Percentiles rank a stretch among this genome's conserved stretches.
These are phyloP conservation scores for Fomitopsis betulina DNA, from an alignment of 1,284 basidiomycete genomes.

Conservation along the genomic window DNA sequence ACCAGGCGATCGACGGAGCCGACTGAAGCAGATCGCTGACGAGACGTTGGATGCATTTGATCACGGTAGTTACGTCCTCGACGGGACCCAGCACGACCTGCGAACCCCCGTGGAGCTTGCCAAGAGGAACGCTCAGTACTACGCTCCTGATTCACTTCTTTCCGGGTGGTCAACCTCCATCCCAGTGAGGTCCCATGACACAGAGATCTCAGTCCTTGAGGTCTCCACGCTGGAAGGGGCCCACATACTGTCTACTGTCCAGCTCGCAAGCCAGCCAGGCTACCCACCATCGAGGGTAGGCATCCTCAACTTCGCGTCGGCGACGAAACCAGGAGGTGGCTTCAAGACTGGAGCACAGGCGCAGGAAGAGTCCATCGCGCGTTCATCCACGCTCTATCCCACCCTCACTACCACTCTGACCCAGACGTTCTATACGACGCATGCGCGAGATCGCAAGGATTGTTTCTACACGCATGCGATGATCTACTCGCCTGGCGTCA, in stretches of 20 bases:
- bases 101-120: constrained; percentile 27
- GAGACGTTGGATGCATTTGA: constrained; percentile 29
- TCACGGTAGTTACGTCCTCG: constrained; percentile 21
- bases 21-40: constrained; percentile 25
- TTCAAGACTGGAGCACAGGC: constrained; percentile 62
- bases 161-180: constrained; percentile 32
- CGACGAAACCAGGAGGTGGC: constrained; percentile 64
- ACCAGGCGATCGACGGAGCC: constrained; percentile 13
- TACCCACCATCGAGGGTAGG: constrained; percentile 37
- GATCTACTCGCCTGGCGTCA: constrained; percentile 58
- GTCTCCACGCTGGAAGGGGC: constrained; percentile 52
- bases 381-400: constrained; percentile 59
- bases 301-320: constrained; percentile 67
- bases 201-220: constrained; percentile 40
- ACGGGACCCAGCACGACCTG: constrained; percentile 25
- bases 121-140: constrained; percentile 37
- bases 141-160: constrained; percentile 33
- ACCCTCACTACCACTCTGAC: constrained; percentile 50
- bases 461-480: constrained; percentile 66
- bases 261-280: constrained; percentile 8
- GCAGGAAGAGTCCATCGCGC: constrained; percentile 71
- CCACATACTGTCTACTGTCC: constrained; percentile 23
- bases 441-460: constrained; percentile 42
- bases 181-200: constrained; percentile 10
- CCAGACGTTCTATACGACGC: constrained; percentile 52